Evolutionary conservation across 1,139 yeast genomes (phyloP), one percentile per base, ranked within the genome.

Genomic region (Protomyces lactucae-debilis): DNA sequence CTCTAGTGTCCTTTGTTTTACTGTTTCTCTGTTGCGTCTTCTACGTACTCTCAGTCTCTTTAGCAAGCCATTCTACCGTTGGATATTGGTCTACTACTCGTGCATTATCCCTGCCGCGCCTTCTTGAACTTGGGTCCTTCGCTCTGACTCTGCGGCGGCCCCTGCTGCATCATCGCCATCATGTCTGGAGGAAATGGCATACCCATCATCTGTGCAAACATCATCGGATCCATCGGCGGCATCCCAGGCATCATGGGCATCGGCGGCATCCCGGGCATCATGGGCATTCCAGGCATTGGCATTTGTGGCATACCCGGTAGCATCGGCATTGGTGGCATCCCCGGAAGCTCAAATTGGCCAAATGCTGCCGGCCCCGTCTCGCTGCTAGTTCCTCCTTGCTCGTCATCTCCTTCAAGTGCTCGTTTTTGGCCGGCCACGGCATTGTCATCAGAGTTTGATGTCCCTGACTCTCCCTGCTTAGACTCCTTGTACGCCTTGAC

Each of bases 281-380:
- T 18, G 18, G 53, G 55, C 55, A 36, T 52, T 25, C 14, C 16
- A 23, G 43, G 21, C 54, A 52, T 52, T 6, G 55, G 45, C 55
- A 52, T 56, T 4, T 53, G 60, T 5, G 60, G 60, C 23, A 56
- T 45, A 9, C 60, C 60, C 4, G 69, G 67, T 61, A 65, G 61
- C 55, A 67, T 66, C 18, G 66, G 66, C 66, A 66, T 68, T 23
- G 52, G 64, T 14, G 70, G 69, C 67, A 68, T 64, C 2, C 63
- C 68, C 1, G 71, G 71, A 66, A 65, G 65, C 57, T 39, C 25
- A 18, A 43, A 43, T 18, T 57, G 12, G 66, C 52, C 16, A 61
- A 45, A 23, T 5, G 16, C n/a, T 14, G 37, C 16, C 4, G 14
- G 18, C 1, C n/a, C 55, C 18, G 57, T 18, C 32, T 35, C 57